Conservation (phyloP, 352 stramenopile species). For the Peronosclerospora sorghi region DNA sequence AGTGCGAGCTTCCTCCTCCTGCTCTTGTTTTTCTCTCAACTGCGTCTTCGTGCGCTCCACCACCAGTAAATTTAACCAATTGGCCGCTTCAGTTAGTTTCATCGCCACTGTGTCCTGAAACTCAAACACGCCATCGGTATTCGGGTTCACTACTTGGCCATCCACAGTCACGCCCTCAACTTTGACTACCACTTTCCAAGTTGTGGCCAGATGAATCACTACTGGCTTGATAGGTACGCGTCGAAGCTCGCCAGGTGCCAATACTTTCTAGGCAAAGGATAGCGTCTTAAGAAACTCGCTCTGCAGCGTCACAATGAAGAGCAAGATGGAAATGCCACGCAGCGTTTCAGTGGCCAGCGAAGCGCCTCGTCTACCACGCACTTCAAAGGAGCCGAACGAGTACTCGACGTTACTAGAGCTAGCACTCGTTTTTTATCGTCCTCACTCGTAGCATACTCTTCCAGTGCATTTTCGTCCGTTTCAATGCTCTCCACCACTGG, state of each 20-base stretch:
- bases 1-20: slow-evolving; percentile 2
- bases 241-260: slow-evolving; percentile 33
- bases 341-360: slow-evolving; percentile 11
- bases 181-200: slow-evolving; percentile 43
- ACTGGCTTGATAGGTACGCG: slow-evolving; percentile 31
- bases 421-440: too few species aligned
- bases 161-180: slow-evolving; percentile 37
- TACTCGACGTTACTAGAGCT: slow-evolving; percentile 42
- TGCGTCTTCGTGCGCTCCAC: slow-evolving; percentile 28
- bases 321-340: slow-evolving; percentile 34
- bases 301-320: slow-evolving; percentile 45
- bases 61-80: slow-evolving; percentile 26
- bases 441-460: too few species aligned
- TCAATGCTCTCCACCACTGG: too few species aligned
- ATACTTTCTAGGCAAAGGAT: slow-evolving; percentile 40
- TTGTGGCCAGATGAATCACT: slow-evolving; percentile 34
- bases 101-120: slow-evolving; percentile 40
- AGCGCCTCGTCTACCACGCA: slow-evolving; percentile 10
- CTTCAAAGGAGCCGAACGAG: slow-evolving; percentile 32
- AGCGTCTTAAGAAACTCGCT: slow-evolving; percentile 42
- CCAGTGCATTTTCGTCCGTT: too few species aligned
- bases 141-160: slow-evolving; percentile 33
- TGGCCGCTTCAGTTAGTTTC: slow-evolving; percentile 35
- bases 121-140: slow-evolving; percentile 27
- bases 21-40: slow-evolving; percentile 19